These are phyloP conservation scores for Phaeosphaeria sp. DNA, from an alignment of 2,329 filamentous ascomycete species.

Conservation along the genomic window DNA sequence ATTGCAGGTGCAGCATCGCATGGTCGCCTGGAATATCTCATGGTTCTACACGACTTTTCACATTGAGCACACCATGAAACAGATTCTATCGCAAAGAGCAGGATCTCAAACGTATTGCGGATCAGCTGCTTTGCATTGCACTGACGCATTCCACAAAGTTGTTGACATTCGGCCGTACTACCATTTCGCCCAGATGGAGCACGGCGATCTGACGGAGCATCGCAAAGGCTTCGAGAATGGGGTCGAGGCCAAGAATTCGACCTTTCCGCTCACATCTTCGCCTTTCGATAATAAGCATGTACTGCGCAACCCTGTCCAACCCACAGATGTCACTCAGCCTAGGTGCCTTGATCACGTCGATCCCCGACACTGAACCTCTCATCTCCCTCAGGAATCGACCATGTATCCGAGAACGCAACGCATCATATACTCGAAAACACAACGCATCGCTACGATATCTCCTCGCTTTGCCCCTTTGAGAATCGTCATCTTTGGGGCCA, in stretches of 20 bases:
- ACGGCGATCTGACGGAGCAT: background rate
- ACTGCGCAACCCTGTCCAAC: no score
- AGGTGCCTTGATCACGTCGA: no score
- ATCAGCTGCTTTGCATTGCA: background rate
- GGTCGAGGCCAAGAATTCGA: background rate
- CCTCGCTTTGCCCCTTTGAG: background rate
- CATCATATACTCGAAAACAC: background rate
- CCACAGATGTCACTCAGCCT: no score
- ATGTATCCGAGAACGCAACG: no score
- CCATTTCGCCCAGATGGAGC: background rate
- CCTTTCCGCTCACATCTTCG: no score
- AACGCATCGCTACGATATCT: background rate
- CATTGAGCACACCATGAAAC: no score
- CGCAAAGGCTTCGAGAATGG: background rate
- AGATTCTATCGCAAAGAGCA: background rate
- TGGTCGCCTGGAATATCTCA: no score
- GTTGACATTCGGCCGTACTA: background rate
- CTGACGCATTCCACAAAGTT: background rate
- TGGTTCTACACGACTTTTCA: no score
- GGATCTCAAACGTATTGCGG: background rate
- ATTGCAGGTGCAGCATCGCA: no score
- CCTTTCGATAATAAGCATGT: no score
- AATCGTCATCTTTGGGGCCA: background rate
- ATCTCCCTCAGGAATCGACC: background rate
- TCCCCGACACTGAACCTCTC: no score